Percentiles rank a stretch among this genome's conserved stretches.
phyloP scores from a whole-genome alignment of 805 yeast genomes.

The Starmera amethionina region DNA sequence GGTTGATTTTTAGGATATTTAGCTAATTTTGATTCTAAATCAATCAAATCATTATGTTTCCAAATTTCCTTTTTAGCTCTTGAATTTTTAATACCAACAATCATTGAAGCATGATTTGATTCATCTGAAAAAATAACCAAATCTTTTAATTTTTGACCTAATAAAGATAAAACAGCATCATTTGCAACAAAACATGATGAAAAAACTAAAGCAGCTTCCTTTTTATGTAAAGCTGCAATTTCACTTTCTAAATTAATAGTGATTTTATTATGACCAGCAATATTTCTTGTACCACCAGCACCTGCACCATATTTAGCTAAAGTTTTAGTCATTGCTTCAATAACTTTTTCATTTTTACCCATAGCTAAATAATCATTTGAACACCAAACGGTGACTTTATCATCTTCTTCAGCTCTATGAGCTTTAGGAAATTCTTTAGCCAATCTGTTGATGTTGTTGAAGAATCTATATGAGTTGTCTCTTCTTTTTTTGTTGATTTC shows the following conservation, averaged over 20 bases:
- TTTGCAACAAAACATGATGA: slow-evolving; percentile 95
- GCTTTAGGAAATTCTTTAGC: slow-evolving; percentile 93
- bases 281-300: slow-evolving; percentile 98
- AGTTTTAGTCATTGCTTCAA: slow-evolving; percentile 67
- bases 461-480: slow-evolving; percentile 91
- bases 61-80: slow-evolving; percentile 81
- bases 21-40: slow-evolving; percentile 71
- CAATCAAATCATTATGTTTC: slow-evolving; percentile 81
- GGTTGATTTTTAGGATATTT: slow-evolving; percentile 82
- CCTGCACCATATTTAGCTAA: slow-evolving; percentile 93
- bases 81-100: slow-evolving; percentile 88
- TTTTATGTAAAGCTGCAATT: slow-evolving; percentile 83
- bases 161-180: slow-evolving; percentile 84
- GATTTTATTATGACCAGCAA: slow-evolving; percentile 92
- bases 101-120: slow-evolving; percentile 96
- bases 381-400: slow-evolving; percentile 97
- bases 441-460: slow-evolving; percentile 93
- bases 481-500: slow-evolving; percentile 67
- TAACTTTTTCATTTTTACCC: slow-evolving; percentile 72
- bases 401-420: slow-evolving; percentile 63
- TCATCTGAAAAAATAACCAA: slow-evolving; percentile 89
- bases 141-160: slow-evolving; percentile 86
- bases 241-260: slow-evolving; percentile 85
- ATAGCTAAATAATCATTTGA: slow-evolving; percentile 95
- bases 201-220: slow-evolving; percentile 90